A percentile compares a stretch with the other conserved stretches of the same genome.
phyloP scores from a whole-genome alignment of 2,329 filamentous ascomycete species.

The Aureobasidium vineae region DNA sequence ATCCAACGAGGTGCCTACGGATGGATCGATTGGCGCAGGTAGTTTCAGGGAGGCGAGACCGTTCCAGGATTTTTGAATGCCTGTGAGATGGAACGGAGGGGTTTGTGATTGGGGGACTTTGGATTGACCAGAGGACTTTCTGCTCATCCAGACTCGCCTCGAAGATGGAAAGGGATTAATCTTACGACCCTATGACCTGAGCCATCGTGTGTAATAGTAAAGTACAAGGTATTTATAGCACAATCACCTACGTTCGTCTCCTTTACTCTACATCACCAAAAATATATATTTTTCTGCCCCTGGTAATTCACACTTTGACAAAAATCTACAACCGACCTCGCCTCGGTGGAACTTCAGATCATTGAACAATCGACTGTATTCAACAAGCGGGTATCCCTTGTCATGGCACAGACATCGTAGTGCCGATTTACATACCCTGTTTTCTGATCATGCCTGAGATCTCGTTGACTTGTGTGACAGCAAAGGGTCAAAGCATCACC shows the following conservation, averaged over 20 bases:
- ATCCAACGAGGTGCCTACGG: neutral
- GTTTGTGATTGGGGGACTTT: neutral
- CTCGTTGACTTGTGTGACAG: too few species aligned
- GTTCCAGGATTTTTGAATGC: conserved; percentile 18
- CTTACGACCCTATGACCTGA: neutral
- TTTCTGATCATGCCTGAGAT: too few species aligned
- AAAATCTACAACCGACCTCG: too few species aligned
- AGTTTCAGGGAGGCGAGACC: conserved; percentile 1
- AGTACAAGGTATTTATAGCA: neutral
- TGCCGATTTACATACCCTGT: too few species aligned
- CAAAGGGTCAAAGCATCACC: too few species aligned
- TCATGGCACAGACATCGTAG: too few species aligned
- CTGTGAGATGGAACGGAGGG: neutral
- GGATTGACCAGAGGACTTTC: neutral
- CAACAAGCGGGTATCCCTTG: too few species aligned
- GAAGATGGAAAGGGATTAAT: neutral
- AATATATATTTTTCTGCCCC: too few species aligned
- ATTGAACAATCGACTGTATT: too few species aligned
- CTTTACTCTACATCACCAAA: too few species aligned
- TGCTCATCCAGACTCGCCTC: neutral
- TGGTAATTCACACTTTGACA: too few species aligned
- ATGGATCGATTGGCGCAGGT: neutral
- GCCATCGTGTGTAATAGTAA: neutral
- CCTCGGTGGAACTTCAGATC: too few species aligned
- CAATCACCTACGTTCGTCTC: neutral